phyloP scores from a whole-genome alignment of 2,329 filamentous ascomycete genomes.

The Lanzia echinophila region DNA sequence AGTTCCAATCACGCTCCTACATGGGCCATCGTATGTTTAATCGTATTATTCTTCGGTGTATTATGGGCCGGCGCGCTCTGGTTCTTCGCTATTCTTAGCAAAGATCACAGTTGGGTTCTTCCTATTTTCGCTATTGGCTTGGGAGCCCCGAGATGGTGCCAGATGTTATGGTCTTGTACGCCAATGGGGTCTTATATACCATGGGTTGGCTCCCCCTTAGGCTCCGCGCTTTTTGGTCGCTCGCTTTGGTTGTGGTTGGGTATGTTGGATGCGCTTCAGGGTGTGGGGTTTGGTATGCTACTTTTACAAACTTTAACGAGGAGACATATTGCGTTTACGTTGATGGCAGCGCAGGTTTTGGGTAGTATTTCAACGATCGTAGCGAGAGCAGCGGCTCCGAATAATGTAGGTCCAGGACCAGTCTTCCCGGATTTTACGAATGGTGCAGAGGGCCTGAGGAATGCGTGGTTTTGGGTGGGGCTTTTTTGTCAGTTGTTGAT shows the following conservation, averaged over 20 bases:
- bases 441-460: conserved; percentile 1
- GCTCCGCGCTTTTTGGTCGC: conserved; percentile 49
- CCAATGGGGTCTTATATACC: conserved; percentile 55
- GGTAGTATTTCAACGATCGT: conserved; percentile 57
- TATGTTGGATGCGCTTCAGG: conserved; percentile 57
- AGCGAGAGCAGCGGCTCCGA: conserved; percentile 52
- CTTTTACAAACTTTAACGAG: conserved; percentile 58
- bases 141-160: conserved; percentile 58
- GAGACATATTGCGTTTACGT: conserved; percentile 56
- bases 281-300: conserved; percentile 62
- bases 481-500: conserved; percentile 51
- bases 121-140: conserved; percentile 62
- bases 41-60: conserved; percentile 46
- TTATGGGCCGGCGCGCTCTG: conserved; percentile 50
- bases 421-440: conserved; percentile 48
- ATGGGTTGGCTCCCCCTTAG: conserved; percentile 46
- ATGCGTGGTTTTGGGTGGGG: conserved; percentile 39
- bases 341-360: conserved; percentile 55
- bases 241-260: conserved; percentile 62
- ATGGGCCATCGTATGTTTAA: conserved; percentile 51
- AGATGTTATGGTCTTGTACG: conserved; percentile 60
- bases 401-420: conserved; percentile 52
- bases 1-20: conserved; percentile 37
- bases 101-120: conserved; percentile 58
- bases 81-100: conserved; percentile 47